Evolutionary conservation across 2,329 filamentous ascomycete genomes (phyloP).

Genomic region (Trichocomaceae sp.): DNA sequence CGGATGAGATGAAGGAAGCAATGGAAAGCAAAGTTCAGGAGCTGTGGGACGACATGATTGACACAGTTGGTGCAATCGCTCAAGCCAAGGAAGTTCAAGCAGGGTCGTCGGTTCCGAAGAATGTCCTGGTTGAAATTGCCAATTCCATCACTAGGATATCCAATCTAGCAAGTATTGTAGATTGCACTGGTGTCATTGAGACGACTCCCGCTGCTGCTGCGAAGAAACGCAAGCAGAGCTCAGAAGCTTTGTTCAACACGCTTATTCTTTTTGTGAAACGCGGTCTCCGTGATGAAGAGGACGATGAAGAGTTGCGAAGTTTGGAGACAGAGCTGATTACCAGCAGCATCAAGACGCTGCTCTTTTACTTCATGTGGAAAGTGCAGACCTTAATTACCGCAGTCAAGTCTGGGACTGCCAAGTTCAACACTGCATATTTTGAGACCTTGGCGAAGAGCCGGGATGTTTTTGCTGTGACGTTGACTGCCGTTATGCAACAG

Average conservation of each 20-base stretch:
- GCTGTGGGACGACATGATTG: conserved; percentile 79
- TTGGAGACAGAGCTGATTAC: conserved; percentile 73
- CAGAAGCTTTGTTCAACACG: conserved; percentile 53
- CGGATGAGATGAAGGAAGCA: conserved; percentile 81
- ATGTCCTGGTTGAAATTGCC: conserved; percentile 61
- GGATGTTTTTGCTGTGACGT: conserved; percentile 45
- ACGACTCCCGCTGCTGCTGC: conserved; percentile 32
- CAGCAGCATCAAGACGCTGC: conserved; percentile 66
- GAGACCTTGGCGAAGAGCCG: conserved; percentile 60
- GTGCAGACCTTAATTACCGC: conserved; percentile 54
- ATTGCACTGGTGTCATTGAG: conserved; percentile 71
- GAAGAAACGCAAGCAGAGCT: conserved; percentile 33
- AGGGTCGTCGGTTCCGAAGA: conserved; percentile 61
- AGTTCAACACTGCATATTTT: conserved; percentile 58
- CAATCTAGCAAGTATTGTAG: conserved; percentile 70
- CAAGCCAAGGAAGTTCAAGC: conserved; percentile 64
- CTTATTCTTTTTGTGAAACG: conserved; percentile 67
- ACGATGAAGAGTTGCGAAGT: conserved; percentile 64
- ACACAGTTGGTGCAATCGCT: conserved; percentile 64
- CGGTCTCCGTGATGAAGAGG: conserved; percentile 57
- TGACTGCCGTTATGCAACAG: conserved; percentile 45
- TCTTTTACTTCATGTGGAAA: conserved; percentile 97
- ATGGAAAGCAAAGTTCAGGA: conserved; percentile 72
- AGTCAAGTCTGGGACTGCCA: conserved; percentile 48
- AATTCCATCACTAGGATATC: conserved; percentile 72